A percentile compares a stretch with the other conserved stretches of the same genome.
Evolutionary conservation across 2,329 filamentous ascomycete species (phyloP).

Genomic region (Iodosphaeria phyllophila): DNA sequence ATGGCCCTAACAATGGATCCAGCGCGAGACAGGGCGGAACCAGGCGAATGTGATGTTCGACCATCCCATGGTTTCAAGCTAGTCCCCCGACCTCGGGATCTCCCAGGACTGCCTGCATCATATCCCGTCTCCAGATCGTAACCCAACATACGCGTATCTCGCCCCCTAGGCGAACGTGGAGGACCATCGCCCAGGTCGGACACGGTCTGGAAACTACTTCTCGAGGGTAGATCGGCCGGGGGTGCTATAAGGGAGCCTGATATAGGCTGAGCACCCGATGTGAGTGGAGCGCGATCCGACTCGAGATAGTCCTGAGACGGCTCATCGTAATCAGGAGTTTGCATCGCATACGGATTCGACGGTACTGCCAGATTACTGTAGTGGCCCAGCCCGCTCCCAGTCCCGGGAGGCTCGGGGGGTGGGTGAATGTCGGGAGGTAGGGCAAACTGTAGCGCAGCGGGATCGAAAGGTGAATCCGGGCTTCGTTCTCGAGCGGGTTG

Average conservation of each 20-base stretch:
- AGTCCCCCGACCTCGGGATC: constrained; percentile 36
- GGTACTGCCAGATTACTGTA: constrained; percentile 8
- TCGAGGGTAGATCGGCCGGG: constrained; percentile 20
- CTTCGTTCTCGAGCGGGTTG: constrained; percentile 15
- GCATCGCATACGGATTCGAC: constrained; percentile 13
- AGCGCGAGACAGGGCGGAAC: constrained; percentile 44
- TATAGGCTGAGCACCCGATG: constrained; percentile 34
- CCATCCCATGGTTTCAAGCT: constrained; percentile 31
- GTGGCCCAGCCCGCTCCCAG: constrained; percentile 4
- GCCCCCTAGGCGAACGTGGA: constrained; percentile 27
- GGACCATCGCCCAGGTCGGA: constrained; percentile 33
- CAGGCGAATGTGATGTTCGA: constrained; percentile 41
- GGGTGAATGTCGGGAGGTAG: constrained; percentile 30
- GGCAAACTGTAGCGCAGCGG: constrained; percentile 31
- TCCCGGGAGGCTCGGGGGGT: too few species aligned
- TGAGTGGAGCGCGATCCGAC: constrained; percentile 39
- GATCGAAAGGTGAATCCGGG: constrained; percentile 32
- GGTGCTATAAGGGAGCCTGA: constrained; percentile 26
- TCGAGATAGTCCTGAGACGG: constrained; percentile 24
- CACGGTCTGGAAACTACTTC: constrained; percentile 39
- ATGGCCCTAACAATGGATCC: constrained; percentile 67
- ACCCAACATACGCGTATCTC: constrained; percentile 34
- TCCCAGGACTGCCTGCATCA: constrained; percentile 24
- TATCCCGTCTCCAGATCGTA: constrained; percentile 38
- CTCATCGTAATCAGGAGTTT: constrained; percentile 23